A percentile compares a stretch with the other conserved stretches of the same genome.
Evolutionary conservation across 768 basidiomycete genomes (phyloP).

Genomic region (Psilocybe azurescens): DNA sequence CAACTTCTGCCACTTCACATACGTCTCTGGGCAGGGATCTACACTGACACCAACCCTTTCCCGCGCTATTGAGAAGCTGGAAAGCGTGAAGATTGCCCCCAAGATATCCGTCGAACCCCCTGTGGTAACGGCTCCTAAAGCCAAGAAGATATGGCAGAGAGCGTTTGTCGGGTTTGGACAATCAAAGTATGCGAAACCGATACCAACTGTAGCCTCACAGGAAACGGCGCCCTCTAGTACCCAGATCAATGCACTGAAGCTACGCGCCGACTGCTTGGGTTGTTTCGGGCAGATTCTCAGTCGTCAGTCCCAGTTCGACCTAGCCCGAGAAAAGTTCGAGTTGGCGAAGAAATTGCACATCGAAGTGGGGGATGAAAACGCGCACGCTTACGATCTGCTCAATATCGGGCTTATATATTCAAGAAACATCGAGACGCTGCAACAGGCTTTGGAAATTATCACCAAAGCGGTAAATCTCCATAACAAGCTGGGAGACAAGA

Average conservation of each 20-base stretch:
- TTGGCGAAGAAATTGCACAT: slow-evolving; percentile 29
- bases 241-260: slow-evolving; percentile 6
- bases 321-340: slow-evolving; percentile 27
- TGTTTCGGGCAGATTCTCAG: slow-evolving; percentile 32
- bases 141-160: slow-evolving; percentile 2
- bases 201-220: not conserved
- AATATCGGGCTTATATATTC: slow-evolving; percentile 30
- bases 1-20: slow-evolving; percentile 29
- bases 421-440: slow-evolving; percentile 5
- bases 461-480: slow-evolving; percentile 23
- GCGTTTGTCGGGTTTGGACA: slow-evolving; percentile 1
- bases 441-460: slow-evolving; percentile 21
- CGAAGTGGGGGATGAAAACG: slow-evolving; percentile 23
- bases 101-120: not conserved
- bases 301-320: slow-evolving; percentile 24
- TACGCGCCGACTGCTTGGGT: slow-evolving; percentile 31
- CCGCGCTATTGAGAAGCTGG: slow-evolving; percentile 24
- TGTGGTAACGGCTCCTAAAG: not conserved
- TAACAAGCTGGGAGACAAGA: slow-evolving; percentile 21
- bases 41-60: slow-evolving; percentile 21
- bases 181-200: not conserved
- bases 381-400: slow-evolving; percentile 33
- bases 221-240: not conserved
- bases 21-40: slow-evolving; percentile 28
- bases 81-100: not conserved